These are phyloP conservation scores for Bathelium albidoporum DNA, from an alignment of 495 filamentous ascomycete species.

Conservation along the genomic window DNA sequence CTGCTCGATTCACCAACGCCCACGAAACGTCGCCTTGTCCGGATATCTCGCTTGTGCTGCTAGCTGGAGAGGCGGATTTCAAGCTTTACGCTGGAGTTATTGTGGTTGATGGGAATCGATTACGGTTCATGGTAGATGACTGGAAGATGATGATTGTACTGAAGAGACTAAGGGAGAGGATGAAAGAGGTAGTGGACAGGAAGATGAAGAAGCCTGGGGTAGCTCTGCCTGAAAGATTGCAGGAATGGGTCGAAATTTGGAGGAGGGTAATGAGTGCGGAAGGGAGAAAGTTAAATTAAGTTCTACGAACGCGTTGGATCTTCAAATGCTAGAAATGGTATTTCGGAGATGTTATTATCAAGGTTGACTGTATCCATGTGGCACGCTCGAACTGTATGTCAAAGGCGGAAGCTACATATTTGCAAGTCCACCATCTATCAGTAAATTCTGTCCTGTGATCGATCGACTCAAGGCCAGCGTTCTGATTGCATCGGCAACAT, in stretches of 20 bases:
- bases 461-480: conserved; percentile 26
- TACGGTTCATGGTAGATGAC: conserved; percentile 77
- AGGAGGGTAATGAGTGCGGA: conserved; percentile 14
- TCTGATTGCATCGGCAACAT: conserved; percentile 29
- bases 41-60: conserved; percentile 66
- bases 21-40: conserved; percentile 80
- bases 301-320: not conserved
- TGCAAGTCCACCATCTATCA: conserved; percentile 24
- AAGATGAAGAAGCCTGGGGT: conserved; percentile 66
- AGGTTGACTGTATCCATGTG: too few relatives aligned
- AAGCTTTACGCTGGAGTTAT: conserved; percentile 81
- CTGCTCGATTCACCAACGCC: conserved; percentile 71
- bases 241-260: conserved; percentile 69
- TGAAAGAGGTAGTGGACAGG: conserved; percentile 60
- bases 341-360: too few relatives aligned
- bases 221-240: conserved; percentile 50
- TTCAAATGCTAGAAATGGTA: not conserved
- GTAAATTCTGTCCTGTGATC: conserved; percentile 30
- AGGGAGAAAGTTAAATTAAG: not conserved
- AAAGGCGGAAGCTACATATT: conserved; percentile 5
- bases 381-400: too few relatives aligned
- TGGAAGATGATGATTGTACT: conserved; percentile 85
- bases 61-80: conserved; percentile 80
- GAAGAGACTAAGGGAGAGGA: conserved; percentile 58
- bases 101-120: conserved; percentile 71